Conservation (phyloP, 1,284 basidiomycete genomes). For the Gomphus bonarii region DNA sequence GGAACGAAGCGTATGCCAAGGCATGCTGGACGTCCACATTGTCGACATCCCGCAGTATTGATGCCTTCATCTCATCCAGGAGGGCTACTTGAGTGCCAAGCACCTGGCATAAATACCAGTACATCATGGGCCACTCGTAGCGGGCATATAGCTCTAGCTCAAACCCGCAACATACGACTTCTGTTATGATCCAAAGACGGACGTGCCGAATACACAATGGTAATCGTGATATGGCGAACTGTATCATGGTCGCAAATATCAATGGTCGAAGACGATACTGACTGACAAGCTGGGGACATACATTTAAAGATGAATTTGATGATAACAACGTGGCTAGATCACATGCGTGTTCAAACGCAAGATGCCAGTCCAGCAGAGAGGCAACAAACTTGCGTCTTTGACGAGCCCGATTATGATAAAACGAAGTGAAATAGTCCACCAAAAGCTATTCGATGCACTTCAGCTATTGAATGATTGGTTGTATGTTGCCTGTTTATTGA, state of each 20-base stretch:
- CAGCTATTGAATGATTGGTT: constrained; percentile 8
- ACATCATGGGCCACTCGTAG: constrained; percentile 60
- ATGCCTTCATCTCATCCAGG: constrained; percentile 36
- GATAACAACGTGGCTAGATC: constrained; percentile 13
- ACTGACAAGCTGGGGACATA: neutral
- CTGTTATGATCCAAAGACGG: constrained; percentile 50
- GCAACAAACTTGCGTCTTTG: constrained; percentile 56
- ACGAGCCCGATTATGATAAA: constrained; percentile 60
- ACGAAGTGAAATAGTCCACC: constrained; percentile 42
- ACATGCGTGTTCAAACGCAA: constrained; percentile 29
- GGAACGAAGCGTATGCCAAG: neutral
- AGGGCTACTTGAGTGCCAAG: constrained; percentile 43
- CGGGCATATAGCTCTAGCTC: constrained; percentile 64
- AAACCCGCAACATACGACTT: constrained; percentile 66
- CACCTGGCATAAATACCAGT: constrained; percentile 58
- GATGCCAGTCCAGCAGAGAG: constrained; percentile 52
- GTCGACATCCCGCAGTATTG: constrained; percentile 2
- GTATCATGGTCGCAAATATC: neutral
- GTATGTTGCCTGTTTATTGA: neutral
- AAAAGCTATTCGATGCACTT: constrained; percentile 33
- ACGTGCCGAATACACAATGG: constrained; percentile 42
- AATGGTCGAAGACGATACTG: neutral
- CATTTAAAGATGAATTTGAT: neutral
- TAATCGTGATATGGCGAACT: constrained; percentile 20
- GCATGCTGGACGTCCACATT: neutral